phyloP scores from a whole-genome alignment of 2,329 filamentous ascomycete species.

The Lanzia echinophila region DNA sequence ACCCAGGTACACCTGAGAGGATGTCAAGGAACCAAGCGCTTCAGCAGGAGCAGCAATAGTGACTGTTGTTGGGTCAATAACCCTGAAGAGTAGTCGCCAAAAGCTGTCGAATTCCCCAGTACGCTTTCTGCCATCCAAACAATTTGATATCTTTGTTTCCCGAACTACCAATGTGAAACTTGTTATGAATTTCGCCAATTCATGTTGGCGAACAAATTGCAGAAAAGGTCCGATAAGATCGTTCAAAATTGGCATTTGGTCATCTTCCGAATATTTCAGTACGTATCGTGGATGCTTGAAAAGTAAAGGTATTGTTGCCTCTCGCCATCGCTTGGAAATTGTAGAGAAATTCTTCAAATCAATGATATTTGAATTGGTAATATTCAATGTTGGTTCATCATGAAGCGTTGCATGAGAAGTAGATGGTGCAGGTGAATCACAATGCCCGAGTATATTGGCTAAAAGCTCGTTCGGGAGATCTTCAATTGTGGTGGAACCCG shows the following conservation, averaged over 20 bases:
- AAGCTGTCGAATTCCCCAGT: slow-evolving; percentile 29
- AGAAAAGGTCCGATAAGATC: slow-evolving; percentile 25
- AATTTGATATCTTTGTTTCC: slow-evolving; percentile 17
- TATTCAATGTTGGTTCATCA: slow-evolving; percentile 40
- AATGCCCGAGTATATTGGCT: slow-evolving; percentile 47
- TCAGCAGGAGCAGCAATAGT: slow-evolving; percentile 55
- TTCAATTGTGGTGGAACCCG: slow-evolving; percentile 15
- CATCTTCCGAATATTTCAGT: slow-evolving; percentile 16
- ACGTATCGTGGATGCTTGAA: slow-evolving; percentile 48
- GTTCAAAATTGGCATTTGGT: slow-evolving; percentile 11
- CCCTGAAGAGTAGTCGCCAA: slow-evolving; percentile 50
- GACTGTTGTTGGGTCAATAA: slow-evolving; percentile 46
- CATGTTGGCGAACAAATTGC: slow-evolving; percentile 31
- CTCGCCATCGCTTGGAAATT: slow-evolving; percentile 48
- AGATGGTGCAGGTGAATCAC: slow-evolving; percentile 46
- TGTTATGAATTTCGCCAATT: slow-evolving; percentile 35
- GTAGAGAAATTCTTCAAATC: slow-evolving; percentile 51
- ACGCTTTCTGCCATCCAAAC: slow-evolving; percentile 5
- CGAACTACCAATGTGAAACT: slow-evolving; percentile 41
- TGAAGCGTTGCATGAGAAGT: slow-evolving; percentile 36
- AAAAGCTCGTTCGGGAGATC: slow-evolving; percentile 56
- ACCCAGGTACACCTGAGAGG: slow-evolving; percentile 47
- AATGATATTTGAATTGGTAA: slow-evolving; percentile 34
- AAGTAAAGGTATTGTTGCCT: slow-evolving; percentile 45
- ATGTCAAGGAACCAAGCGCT: slow-evolving; percentile 54